These are phyloP conservation scores for Barnettozyma hawaiiensis DNA, from an alignment of 1,139 yeast genomes.

Conservation along the genomic window DNA sequence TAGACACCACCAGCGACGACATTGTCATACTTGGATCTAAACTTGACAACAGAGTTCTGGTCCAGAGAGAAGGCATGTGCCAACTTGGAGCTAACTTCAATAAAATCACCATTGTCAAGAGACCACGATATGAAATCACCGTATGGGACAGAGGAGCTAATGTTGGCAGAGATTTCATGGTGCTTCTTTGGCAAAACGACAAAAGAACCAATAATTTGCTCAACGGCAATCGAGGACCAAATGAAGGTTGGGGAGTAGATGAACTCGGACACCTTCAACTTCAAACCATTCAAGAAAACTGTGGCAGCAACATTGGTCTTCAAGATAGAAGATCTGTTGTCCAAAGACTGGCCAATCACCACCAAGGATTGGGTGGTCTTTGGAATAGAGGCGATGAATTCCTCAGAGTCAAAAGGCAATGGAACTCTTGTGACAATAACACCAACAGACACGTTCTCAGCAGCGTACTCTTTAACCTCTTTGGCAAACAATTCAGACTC, in stretches of 20 bases:
- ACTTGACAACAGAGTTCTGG: conserved; percentile 45
- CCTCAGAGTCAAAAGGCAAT: conserved; percentile 61
- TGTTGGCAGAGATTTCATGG: conserved; percentile 6
- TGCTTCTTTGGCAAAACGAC: conserved; percentile 33
- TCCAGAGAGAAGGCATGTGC: conserved; percentile 72
- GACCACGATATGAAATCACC: conserved; percentile 65
- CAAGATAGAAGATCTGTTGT: conserved; percentile 40
- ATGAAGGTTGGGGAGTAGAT: conserved; percentile 45
- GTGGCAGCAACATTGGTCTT: conserved; percentile 74
- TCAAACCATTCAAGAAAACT: conserved; percentile 47
- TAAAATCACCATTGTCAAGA: conserved; percentile 51
- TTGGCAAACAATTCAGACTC: conserved; percentile 52
- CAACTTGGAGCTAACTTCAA: conserved; percentile 57
- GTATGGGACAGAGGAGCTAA: conserved; percentile 30
- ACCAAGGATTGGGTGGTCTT: conserved; percentile 51
- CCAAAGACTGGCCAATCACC: conserved; percentile 52
- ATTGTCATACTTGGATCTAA: conserved; percentile 69
- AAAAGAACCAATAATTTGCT: conserved; percentile 43
- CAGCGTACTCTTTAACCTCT: conserved; percentile 36
- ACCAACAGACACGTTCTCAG: conserved; percentile 44
- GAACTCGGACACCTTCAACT: conserved; percentile 44
- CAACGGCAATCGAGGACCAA: conserved; percentile 54
- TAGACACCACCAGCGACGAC: conserved; percentile 67
- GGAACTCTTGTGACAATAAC: conserved; percentile 72
- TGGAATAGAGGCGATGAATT: conserved; percentile 58